A percentile compares a stretch with the other conserved stretches of the same genome.
phyloP scores from a whole-genome alignment of 176 grass and related monocot species.

The Secale cereale region DNA sequence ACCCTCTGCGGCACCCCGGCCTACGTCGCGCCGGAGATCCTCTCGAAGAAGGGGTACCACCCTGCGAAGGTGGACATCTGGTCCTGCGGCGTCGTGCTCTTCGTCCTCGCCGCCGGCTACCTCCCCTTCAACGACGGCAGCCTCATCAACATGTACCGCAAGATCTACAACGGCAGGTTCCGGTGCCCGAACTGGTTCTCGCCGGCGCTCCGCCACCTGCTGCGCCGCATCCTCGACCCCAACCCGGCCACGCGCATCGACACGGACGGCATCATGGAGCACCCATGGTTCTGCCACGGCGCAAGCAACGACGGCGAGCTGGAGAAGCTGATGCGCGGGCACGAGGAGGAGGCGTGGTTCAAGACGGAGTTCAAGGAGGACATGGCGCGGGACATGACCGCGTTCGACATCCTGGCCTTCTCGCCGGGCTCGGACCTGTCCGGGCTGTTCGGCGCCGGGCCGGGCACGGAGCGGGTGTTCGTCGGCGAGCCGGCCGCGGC shows the following conservation, averaged over 20 bases:
- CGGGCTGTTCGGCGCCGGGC: constrained; percentile 31
- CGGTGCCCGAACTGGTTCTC: constrained; percentile 76
- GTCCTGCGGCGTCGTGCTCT: constrained; percentile 90
- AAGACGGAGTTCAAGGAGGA: constrained; percentile 34
- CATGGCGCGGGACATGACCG: constrained; percentile 44
- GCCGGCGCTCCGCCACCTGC: constrained; percentile 45
- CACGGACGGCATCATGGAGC: constrained; percentile 41
- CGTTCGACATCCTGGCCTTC: constrained; percentile 83
- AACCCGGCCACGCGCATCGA: constrained; percentile 58
- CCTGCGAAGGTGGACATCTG: constrained; percentile 76
- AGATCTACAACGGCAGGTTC: constrained; percentile 75
- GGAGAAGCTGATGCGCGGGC: constrained; percentile 31
- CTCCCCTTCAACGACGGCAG: constrained; percentile 94
- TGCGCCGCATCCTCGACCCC: constrained; percentile 67
- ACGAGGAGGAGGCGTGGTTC: constrained; percentile 25
- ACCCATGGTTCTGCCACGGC: constrained; percentile 68
- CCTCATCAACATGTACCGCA: constrained; percentile 83
- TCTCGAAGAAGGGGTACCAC: constrained; percentile 58
- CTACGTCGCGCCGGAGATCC: constrained; percentile 80
- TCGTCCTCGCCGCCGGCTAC: constrained; percentile 81
- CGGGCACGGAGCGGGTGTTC: constrained; percentile 57
- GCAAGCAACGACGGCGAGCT: constrained; percentile 3
- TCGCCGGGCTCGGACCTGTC: constrained; percentile 67
- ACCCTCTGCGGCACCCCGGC: constrained; percentile 84
- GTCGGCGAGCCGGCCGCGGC: background rate